Evolutionary conservation across 2,329 filamentous ascomycete genomes (phyloP), one percentile per base, ranked within the genome.

Genomic region (Trichoderma sp.): DNA sequence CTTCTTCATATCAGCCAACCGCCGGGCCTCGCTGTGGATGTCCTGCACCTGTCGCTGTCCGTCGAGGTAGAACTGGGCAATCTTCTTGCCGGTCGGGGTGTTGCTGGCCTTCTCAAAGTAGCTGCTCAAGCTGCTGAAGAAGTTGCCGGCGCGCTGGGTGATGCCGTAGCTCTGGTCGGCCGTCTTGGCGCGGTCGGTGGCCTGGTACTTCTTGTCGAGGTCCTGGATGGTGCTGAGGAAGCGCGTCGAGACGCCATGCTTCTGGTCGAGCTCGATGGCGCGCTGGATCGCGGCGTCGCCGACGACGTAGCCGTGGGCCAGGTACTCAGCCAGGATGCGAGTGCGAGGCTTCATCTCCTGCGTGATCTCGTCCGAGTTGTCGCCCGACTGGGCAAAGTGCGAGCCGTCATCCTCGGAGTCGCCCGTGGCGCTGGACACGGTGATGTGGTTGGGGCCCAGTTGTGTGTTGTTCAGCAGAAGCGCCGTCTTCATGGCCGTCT

Each of bases 301-400:
- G 69, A 98, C 83, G 45, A 88, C 85, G 80, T 99, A 99, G 71
- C 95, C 95, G 73, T 97, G 92, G 12, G 95, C 93, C 41, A 99
- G 90, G 79, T 98, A 97, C 81, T 99, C 95, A 69, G 95, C 95
- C 58, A 97, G 79, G 77, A 99, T 97, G 72, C 95, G 92, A 47
- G 91, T 88, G 73, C 93, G 90, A 17, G 95, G 95, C 85, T 99
- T 99, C 83, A 98, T 93, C 79, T 99, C 95, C 76, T 99, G 95
- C 15, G 89, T 88, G 72, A 98, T 88, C 71, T 93, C 87, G 72
- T 92, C 83, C 59, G 79, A 80, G 75, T 86, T 83, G 67, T 88
- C 85, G 65, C 79, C 78, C 70, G 84, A 83, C 66, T 83, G 81
- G 67, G 81, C 82, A 43, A 80, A 77, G 67, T 83, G 81, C 55